phyloP scores from a whole-genome alignment of 2,329 filamentous ascomycete species.

The Ampelomyces quisqualis region DNA sequence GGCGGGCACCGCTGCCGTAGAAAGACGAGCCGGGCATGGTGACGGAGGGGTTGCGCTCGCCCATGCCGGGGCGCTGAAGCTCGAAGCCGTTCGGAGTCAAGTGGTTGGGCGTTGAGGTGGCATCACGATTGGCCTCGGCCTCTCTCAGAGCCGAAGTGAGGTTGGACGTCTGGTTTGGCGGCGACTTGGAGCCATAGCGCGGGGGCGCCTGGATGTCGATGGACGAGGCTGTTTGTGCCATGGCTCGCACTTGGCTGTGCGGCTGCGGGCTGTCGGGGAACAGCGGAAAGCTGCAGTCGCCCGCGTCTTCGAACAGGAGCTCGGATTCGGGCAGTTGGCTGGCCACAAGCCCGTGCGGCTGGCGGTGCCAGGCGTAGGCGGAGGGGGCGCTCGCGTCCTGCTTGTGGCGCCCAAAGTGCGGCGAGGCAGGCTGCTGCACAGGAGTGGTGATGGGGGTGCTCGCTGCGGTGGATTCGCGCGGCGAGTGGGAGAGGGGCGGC shows the following conservation, averaged over 20 bases:
- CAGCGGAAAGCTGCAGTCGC: conserved; percentile 45
- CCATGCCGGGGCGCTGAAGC: conserved; percentile 34
- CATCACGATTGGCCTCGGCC: conserved; percentile 41
- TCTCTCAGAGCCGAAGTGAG: conserved; percentile 62
- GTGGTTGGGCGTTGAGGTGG: conserved; percentile 45
- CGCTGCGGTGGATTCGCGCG: conserved; percentile 55
- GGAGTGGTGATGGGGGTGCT: conserved; percentile 52
- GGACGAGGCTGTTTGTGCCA: conserved; percentile 57
- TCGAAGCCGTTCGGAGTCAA: conserved; percentile 40
- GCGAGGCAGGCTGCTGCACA: conserved; percentile 44
- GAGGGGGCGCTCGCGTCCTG: conserved; percentile 40
- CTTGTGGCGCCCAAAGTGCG: conserved; percentile 44
- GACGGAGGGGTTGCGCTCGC: conserved; percentile 57
- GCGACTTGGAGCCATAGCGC: conserved; percentile 59
- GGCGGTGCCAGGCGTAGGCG: conserved; percentile 50
- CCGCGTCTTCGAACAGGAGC: conserved; percentile 45
- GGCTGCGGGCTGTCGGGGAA: conserved; percentile 38
- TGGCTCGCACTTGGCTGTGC: conserved; percentile 40
- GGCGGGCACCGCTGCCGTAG: conserved; percentile 59
- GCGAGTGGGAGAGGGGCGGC: conserved; percentile 56
- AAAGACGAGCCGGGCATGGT: conserved; percentile 51
- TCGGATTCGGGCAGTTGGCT: conserved; percentile 36
- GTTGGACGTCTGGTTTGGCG: conserved; percentile 63
- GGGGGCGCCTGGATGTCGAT: conserved; percentile 60
- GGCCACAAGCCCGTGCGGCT: conserved; percentile 39